Evolutionary conservation across 139 green algal species (phyloP).

Genomic region (Closterium sp.): DNA sequence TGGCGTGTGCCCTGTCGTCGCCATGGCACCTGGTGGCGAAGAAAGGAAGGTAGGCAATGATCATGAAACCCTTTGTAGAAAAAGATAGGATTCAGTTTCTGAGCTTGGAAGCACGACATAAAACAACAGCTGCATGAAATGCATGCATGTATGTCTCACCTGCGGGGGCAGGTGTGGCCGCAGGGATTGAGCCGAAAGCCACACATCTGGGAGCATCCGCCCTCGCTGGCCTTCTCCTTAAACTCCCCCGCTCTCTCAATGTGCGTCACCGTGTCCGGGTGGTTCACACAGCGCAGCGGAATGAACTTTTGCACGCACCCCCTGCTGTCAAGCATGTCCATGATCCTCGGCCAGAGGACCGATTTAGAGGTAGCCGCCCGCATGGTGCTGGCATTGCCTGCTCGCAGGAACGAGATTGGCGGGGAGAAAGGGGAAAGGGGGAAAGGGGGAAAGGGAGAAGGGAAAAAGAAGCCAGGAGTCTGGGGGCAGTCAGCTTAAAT

Average conservation of each 20-base stretch:
- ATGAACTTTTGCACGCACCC: background rate
- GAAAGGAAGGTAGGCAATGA: too few relatives aligned
- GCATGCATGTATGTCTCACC: background rate
- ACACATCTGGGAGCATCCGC: background rate
- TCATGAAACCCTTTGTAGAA: too few relatives aligned
- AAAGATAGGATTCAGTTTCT: too few relatives aligned
- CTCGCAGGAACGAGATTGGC: too few relatives aligned
- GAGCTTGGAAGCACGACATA: too few relatives aligned
- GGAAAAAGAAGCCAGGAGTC: too few relatives aligned
- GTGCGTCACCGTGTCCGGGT: too few relatives aligned
- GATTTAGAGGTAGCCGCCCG: too few relatives aligned
- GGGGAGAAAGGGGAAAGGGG: too few relatives aligned
- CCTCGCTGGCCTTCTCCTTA: background rate
- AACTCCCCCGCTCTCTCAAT: too few relatives aligned
- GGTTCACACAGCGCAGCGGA: background rate
- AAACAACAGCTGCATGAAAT: too few relatives aligned
- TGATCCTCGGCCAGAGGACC: background rate
- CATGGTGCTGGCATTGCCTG: background rate
- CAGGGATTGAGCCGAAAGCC: constrained; percentile 2
- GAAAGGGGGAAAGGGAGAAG: background rate
- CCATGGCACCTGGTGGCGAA: constrained; percentile 8
- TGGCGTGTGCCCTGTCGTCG: constrained; percentile 29
- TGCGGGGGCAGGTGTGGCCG: constrained; percentile 27
- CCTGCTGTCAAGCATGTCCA: background rate
- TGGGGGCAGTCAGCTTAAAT: too few relatives aligned